These are phyloP conservation scores for Wallacemonas sp. DNA, from an alignment of 208 protist genomes.

Conservation along the genomic window DNA sequence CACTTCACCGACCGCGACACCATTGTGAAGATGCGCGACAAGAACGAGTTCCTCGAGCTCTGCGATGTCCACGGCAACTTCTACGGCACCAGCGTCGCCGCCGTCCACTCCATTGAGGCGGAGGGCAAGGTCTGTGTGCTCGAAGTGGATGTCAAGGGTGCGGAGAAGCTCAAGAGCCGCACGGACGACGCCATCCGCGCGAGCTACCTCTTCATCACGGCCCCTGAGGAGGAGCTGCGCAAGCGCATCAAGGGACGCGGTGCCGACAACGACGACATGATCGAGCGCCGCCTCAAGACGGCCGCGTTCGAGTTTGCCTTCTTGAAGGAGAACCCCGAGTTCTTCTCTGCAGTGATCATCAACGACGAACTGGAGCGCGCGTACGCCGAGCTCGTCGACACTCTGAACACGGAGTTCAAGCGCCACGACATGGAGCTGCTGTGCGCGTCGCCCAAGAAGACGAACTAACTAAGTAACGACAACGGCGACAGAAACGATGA, in stretches of 20 bases:
- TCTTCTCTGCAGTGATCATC: constrained; percentile 70
- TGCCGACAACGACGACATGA: constrained; percentile 69
- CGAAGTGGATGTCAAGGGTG: constrained; percentile 94
- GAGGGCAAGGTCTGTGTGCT: constrained; percentile 82
- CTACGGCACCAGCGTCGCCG: constrained; percentile 93
- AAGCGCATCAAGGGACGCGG: constrained; percentile 79
- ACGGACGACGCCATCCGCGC: constrained; percentile 42
- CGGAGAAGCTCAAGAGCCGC: constrained; percentile 57
- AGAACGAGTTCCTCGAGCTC: constrained; percentile 90
- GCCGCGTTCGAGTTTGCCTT: constrained; percentile 79
- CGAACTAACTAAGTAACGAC: constrained; percentile 5
- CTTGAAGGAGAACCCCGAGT: constrained; percentile 58
- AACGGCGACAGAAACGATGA: constrained; percentile 3
- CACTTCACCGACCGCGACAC: constrained; percentile 78
- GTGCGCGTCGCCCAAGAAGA: background rate
- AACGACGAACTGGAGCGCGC: constrained; percentile 80
- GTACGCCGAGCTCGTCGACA: constrained; percentile 54
- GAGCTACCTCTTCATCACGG: constrained; percentile 79
- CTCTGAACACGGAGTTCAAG: constrained; percentile 56
- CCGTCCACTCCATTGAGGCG: constrained; percentile 73
- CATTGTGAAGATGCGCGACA: constrained; percentile 67
- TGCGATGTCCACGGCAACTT: constrained; percentile 95
- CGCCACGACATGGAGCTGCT: constrained; percentile 60
- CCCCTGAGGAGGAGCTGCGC: constrained; percentile 77
- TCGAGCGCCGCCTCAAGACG: constrained; percentile 76